These are phyloP conservation scores for Kwoniella botswanensis DNA, from an alignment of 768 basidiomycete genomes.

Conservation along the genomic window DNA sequence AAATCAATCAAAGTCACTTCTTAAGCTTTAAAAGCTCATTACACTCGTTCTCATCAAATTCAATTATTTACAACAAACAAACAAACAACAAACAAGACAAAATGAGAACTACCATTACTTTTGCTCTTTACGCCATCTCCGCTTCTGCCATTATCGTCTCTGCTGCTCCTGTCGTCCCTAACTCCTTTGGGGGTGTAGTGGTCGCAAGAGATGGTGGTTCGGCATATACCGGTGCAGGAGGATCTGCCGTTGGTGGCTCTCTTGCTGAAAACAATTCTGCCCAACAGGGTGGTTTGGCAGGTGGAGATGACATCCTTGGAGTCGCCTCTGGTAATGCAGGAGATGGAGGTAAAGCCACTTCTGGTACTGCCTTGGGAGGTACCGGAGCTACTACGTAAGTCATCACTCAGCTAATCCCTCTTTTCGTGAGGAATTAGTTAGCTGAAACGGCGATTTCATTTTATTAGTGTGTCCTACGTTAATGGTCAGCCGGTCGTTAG, in stretches of 20 bases:
- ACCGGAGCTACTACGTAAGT: slow-evolving; percentile 28
- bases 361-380: slow-evolving; percentile 43
- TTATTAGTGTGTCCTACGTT: slow-evolving; percentile 22
- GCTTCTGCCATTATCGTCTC: slow-evolving; percentile 30
- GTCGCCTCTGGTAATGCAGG: slow-evolving; percentile 41
- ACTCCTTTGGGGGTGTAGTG: background rate
- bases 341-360: slow-evolving; percentile 46
- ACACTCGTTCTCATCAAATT: slow-evolving; percentile 17
- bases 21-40: slow-evolving; percentile 22
- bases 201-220: slow-evolving; percentile 36
- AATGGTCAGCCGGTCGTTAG: slow-evolving; percentile 30
- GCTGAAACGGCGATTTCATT: background rate
- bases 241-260: slow-evolving; percentile 41
- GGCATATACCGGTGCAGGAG: slow-evolving; percentile 49
- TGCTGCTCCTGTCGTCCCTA: slow-evolving; percentile 33
- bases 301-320: slow-evolving; percentile 25
- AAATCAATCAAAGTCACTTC: slow-evolving; percentile 1
- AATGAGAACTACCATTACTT: slow-evolving; percentile 41
- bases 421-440: background rate
- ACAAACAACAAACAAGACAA: slow-evolving; percentile 20
- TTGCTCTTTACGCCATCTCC: slow-evolving; percentile 33
- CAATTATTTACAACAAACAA: background rate
- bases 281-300: slow-evolving; percentile 8
- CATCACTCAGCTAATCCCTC: background rate
- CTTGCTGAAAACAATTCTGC: slow-evolving; percentile 31